Base-by-base conservation (phyloP, 192 early-diverging fungal species). In the Allomyces macrogynus region DNA sequence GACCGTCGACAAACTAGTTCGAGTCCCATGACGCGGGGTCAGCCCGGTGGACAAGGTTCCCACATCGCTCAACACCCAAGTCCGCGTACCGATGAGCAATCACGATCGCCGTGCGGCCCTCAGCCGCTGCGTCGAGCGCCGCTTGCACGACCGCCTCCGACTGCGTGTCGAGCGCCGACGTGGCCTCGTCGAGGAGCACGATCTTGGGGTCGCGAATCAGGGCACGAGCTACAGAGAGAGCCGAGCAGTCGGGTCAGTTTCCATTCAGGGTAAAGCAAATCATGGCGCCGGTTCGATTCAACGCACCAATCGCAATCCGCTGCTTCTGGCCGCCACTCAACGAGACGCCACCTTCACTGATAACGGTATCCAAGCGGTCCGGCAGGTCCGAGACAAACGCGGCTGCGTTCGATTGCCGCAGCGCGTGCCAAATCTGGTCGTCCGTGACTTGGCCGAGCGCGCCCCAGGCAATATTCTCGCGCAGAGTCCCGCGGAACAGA, bases 61-160 rank as follows among this genome's bases (percentile, higher is more conserved):
- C 32, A 40, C 7, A 40, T 40, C 32, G 32, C 32, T 40, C 32
- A 40, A 40, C 32, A 40, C 32, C 32, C 7, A 8, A 8, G 7
- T 7, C 32, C 32, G 7, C 32, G 32, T 40, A 40, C 54, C 93
- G 78, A 72, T 86, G 87, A 3, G 87, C 87, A 65, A 86, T 75
- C 10, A 84, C 80, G 63, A 89, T 84, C 23, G 86, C 84, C 1
- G 84, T 87, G 22, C 86, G 72, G 27, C 76, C 78, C 23, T 71
- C 63, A 7, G 75, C 57, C 11, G 78, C 80, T 4, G 64, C 68
- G 62, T 83, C 81, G 23, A 90, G 68, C 20, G 86, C 81, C 44
- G 74, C 77, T 62, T 88, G 80, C 10, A 81, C 80, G 26, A 78
- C 40, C n/a, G 73, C 42, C 65, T 81, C 80, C 14, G 75, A 77